Conservation (phyloP, 371 early-diverging fungal genomes). For the Dinochytrium kinnereticum region DNA sequence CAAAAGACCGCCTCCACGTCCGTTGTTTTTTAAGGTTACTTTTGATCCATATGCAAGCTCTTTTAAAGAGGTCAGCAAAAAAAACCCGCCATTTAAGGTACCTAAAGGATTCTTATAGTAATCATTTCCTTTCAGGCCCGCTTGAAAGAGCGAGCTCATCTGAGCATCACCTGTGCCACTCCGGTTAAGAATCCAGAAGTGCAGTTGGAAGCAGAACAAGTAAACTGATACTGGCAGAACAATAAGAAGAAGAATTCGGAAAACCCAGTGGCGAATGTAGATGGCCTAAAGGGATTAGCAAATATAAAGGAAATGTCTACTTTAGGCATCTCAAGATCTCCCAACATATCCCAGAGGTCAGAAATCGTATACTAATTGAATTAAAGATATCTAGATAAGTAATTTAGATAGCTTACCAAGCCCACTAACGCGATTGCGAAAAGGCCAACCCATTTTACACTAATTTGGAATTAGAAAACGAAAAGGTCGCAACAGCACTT, state of each 20-base stretch:
- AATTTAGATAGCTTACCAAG: slow-evolving; percentile 50
- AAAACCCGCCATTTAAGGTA: slow-evolving; percentile 39
- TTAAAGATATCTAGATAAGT: not conserved
- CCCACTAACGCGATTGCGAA: slow-evolving; percentile 97
- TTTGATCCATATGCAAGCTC: slow-evolving; percentile 92
- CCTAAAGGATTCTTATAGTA: slow-evolving; percentile 83
- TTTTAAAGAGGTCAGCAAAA: slow-evolving; percentile 28
- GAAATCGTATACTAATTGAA: slow-evolving; percentile 79
- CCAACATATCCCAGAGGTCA: slow-evolving; percentile 91
- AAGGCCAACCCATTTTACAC: slow-evolving; percentile 99
- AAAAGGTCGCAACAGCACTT: not conserved
- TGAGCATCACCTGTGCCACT: slow-evolving; percentile 96
- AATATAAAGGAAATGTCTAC: slow-evolving; percentile 31
- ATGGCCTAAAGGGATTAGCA: slow-evolving; percentile 1
- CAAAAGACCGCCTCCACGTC: slow-evolving; percentile 90
- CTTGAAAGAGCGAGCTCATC: slow-evolving; percentile 99
- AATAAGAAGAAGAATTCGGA: slow-evolving; percentile 82
- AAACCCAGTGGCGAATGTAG: slow-evolving; percentile 75
- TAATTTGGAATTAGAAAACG: slow-evolving; percentile 37
- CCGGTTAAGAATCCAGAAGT: slow-evolving; percentile 88
- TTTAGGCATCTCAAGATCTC: slow-evolving; percentile 75
- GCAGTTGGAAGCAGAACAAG: slow-evolving; percentile 82
- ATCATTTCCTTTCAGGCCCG: slow-evolving; percentile 81
- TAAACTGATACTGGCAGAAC: slow-evolving; percentile 89
- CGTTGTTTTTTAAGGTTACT: slow-evolving; percentile 88